These are phyloP conservation scores for Clavispora carvajalis DNA, from an alignment of 805 yeast genomes.

Conservation along the genomic window DNA sequence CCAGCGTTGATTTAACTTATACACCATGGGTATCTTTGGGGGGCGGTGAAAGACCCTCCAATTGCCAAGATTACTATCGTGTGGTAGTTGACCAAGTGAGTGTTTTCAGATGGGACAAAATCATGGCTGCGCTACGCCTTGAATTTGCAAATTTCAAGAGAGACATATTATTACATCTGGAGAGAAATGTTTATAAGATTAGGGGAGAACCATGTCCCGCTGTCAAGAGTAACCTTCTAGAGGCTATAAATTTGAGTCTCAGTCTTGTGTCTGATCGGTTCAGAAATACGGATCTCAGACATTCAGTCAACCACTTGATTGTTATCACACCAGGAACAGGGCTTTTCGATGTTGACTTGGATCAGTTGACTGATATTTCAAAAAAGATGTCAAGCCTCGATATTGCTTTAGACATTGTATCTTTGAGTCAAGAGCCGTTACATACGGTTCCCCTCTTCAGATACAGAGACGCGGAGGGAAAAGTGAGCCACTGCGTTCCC, in stretches of 20 bases:
- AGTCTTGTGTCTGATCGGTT: conserved; percentile 73
- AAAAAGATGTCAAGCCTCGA: conserved; percentile 72
- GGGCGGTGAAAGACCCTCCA: conserved; percentile 66
- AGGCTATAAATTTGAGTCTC: conserved; percentile 80
- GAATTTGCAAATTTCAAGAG: conserved; percentile 81
- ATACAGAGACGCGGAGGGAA: conserved; percentile 46
- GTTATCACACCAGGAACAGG: conserved; percentile 92
- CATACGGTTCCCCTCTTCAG: conserved; percentile 89
- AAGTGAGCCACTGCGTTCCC: conserved; percentile 73
- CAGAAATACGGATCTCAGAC: conserved; percentile 78
- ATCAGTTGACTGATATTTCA: conserved; percentile 68
- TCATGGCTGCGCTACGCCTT: conserved; percentile 78
- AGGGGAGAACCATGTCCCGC: conserved; percentile 68
- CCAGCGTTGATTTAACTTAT: conserved; percentile 62
- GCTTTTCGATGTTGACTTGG: conserved; percentile 83
- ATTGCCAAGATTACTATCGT: conserved; percentile 74
- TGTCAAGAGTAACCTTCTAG: conserved; percentile 82
- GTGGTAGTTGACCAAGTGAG: conserved; percentile 95
- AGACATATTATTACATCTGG: conserved; percentile 54
- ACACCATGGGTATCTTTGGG: conserved; percentile 52
- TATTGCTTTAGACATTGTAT: conserved; percentile 80
- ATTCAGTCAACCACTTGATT: conserved; percentile 86
- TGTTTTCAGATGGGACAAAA: conserved; percentile 82
- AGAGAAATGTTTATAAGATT: conserved; percentile 30
- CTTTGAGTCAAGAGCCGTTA: conserved; percentile 85